Conservation (phyloP, 805 yeast species). For the Sugiyamaella marilandica region DNA sequence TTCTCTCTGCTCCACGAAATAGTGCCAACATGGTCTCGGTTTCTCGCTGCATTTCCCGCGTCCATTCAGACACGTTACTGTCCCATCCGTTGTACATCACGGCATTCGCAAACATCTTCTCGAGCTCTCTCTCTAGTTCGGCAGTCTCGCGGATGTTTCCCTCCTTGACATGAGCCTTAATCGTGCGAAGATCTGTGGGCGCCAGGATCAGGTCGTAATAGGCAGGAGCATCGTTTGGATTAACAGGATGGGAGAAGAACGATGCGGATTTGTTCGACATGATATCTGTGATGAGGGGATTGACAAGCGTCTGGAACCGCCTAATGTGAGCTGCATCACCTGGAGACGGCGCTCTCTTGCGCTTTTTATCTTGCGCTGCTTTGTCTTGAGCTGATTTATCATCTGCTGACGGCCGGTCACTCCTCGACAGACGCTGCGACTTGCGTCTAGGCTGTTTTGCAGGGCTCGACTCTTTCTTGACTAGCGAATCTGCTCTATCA, state of each 20-base stretch:
- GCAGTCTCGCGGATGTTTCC: constrained; percentile 46
- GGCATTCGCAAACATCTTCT: constrained; percentile 78
- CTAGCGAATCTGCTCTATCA: background rate
- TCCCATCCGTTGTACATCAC: constrained; percentile 72
- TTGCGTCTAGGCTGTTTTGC: background rate
- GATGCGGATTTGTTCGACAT: constrained; percentile 70
- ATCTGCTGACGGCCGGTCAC: background rate
- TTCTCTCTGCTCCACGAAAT: constrained; percentile 49
- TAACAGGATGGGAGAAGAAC: constrained; percentile 67
- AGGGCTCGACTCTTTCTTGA: background rate
- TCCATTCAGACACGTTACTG: constrained; percentile 56
- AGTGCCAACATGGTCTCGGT: constrained; percentile 46
- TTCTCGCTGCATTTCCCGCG: constrained; percentile 67
- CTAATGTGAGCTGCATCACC: constrained; percentile 34
- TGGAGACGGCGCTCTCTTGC: constrained; percentile 19
- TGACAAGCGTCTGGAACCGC: constrained; percentile 57
- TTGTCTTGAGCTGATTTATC: background rate
- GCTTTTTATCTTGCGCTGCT: constrained; percentile 6
- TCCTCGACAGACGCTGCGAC: background rate
- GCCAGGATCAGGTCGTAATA: constrained; percentile 56
- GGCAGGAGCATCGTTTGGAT: constrained; percentile 60
- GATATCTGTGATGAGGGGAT: constrained; percentile 58
- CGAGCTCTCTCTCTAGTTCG: constrained; percentile 62
- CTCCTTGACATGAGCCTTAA: constrained; percentile 53
- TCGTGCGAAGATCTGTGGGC: constrained; percentile 66